Conservation (phyloP, 2,329 filamentous ascomycete species). For the Botryotinia narcissicola region DNA sequence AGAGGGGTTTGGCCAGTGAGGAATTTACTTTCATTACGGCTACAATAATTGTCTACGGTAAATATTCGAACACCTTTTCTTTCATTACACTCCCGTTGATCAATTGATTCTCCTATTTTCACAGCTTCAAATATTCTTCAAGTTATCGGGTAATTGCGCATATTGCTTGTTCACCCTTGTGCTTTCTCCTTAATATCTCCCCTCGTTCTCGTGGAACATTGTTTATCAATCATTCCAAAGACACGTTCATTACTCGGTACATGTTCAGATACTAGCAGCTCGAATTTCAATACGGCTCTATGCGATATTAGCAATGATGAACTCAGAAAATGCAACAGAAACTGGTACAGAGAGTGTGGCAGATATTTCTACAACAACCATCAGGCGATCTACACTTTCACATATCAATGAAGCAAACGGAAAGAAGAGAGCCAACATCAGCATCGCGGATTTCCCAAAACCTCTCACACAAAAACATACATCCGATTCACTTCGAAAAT, state of each 20-base stretch:
- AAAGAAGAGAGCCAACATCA: slow-evolving; percentile 15
- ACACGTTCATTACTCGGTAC: not conserved
- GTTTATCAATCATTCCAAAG: not conserved
- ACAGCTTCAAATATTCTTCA: not conserved
- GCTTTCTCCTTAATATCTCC: slow-evolving; percentile 3
- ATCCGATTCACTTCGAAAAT: slow-evolving; percentile 19
- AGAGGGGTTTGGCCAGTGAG: slow-evolving; percentile 10
- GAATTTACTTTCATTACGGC: slow-evolving; percentile 4
- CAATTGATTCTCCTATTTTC: slow-evolving; percentile 4
- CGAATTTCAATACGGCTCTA: not conserved
- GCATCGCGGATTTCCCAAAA: slow-evolving; percentile 28
- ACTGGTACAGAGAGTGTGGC: slow-evolving; percentile 26
- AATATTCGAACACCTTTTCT: not conserved
- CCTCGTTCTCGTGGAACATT: not conserved
- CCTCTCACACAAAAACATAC: slow-evolving; percentile 28
- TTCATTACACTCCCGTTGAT: not conserved
- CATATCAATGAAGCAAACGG: slow-evolving; percentile 23
- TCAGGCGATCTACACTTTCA: slow-evolving; percentile 33
- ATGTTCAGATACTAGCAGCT: slow-evolving; percentile 1
- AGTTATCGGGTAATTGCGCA: not conserved
- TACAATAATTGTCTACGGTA: not conserved
- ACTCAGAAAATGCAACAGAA: slow-evolving; percentile 30
- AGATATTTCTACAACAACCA: slow-evolving; percentile 21
- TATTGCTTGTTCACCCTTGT: not conserved
- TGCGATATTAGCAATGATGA: slow-evolving; percentile 25